Evolutionary conservation across 23 red algal species (phyloP).

Genomic region (Gracilariopsis chorda): DNA sequence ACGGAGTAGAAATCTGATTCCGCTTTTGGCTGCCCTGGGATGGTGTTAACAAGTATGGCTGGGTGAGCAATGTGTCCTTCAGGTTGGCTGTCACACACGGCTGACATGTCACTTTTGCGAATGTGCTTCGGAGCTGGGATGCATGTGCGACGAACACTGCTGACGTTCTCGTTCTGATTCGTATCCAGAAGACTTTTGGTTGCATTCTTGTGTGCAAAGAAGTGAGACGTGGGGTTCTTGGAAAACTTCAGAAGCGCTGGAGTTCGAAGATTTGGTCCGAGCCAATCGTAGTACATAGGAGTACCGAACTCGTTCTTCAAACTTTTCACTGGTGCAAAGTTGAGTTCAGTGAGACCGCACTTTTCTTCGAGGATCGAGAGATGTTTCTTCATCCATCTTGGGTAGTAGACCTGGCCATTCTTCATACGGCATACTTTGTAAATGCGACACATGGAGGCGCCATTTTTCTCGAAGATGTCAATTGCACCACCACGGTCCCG

Average conservation of each 20-base stretch:
- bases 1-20: slow-evolving; percentile 4
- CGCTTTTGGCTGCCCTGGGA: background rate
- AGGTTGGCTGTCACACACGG: slow-evolving; percentile 19
- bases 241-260: slow-evolving; percentile 13
- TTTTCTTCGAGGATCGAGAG: background rate
- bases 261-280: slow-evolving; percentile 37
- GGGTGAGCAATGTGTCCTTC: slow-evolving; percentile 42
- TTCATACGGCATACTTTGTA: slow-evolving; percentile 29
- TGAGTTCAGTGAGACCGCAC: slow-evolving; percentile 23
- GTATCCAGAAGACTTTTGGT: background rate
- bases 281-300: slow-evolving; percentile 27
- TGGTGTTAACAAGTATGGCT: slow-evolving; percentile 7
- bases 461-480: slow-evolving; percentile 26
- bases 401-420: background rate
- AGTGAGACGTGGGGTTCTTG: slow-evolving; percentile 21
- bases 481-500: slow-evolving; percentile 34
- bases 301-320: slow-evolving; percentile 25
- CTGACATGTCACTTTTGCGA: background rate
- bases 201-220: slow-evolving; percentile 17
- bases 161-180: background rate
- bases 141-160: background rate
- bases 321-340: slow-evolving; percentile 19
- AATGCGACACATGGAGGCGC: slow-evolving; percentile 20
- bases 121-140: background rate
- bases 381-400: slow-evolving; percentile 33